phyloP scores from a whole-genome alignment of 2,329 filamentous ascomycete species.

The Colletotrichum aenigma region DNA sequence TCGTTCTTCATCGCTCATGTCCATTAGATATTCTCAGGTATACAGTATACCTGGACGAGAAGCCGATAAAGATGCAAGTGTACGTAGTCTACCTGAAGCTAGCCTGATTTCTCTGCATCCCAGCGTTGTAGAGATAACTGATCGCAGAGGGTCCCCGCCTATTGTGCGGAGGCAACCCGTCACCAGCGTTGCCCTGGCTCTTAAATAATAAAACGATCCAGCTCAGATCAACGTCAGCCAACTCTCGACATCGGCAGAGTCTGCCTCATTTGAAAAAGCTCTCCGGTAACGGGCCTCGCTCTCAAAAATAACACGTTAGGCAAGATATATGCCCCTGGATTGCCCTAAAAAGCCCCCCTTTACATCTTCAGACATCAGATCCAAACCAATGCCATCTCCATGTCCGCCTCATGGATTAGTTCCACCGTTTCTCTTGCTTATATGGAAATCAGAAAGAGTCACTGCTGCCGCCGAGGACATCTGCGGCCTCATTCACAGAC shows the following conservation, averaged over 20 bases:
- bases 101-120: not conserved
- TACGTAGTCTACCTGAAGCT: fast-evolving
- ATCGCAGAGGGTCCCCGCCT: too few species aligned
- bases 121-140: fast-evolving
- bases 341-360: not conserved
- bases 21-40: fast-evolving
- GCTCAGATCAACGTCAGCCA: not conserved
- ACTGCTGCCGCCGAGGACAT: too few species aligned
- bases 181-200: not conserved
- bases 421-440: fast-evolving
- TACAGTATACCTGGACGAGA: not conserved
- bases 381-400: too few species aligned
- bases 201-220: fast-evolving
- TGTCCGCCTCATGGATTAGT: too few species aligned
- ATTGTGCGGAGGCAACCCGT: not conserved
- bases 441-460: too few species aligned
- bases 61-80: fast-evolving
- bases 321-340: fast-evolving
- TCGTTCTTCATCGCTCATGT: not conserved
- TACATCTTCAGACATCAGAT: fast-evolving
- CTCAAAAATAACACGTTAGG: not conserved
- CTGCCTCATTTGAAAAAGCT: not conserved
- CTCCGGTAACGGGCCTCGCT: not conserved
- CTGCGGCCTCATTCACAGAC: fast-evolving
- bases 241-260: not conserved